Evolutionary conservation across 176 grass and related monocot species (phyloP), one percentile per base, ranked within the genome.

Genomic region (Rhipidocladum racemiflorum): DNA sequence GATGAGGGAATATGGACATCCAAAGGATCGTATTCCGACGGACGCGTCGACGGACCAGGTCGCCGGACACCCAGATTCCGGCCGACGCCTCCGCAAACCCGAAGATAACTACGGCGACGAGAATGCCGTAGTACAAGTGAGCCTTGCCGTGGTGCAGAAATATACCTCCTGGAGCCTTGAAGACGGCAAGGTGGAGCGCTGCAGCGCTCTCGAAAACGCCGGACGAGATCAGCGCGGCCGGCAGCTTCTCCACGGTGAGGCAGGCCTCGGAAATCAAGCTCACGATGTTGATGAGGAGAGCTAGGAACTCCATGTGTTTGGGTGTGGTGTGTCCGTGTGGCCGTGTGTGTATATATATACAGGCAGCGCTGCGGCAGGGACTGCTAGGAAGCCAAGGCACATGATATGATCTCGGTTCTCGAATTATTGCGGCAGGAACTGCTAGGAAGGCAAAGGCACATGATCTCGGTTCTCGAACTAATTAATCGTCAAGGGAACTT

Each of bases 141-240:
- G 34, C 24, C 72, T 32, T 57, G 2, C 61, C 72, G 0, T 64
- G 61, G 28, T 83, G 44, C 17, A 76, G 48, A n/a, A 84, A 84
- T 1, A 84, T 42, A 12, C 44, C 82, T 64, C 29, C n/a, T n/a
- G 0, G 73, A 50, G 82, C 1, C 20, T 77, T 67, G 82, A 84
- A 84, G 20, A 69, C 0, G 63, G 49, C 73, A 14, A 84, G 73
- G 15, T 27, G 30, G 12, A 84, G 39, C 8, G 63, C 73, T 4
- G 36, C 49, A 4, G 18, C 1, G 72, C 82, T 54, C 18, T 76
- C 25, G 3, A 68, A 7, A 12, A 34, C 2, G 24, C 82, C 81
- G 17, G 46, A 5, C 0, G 11, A 2, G 48, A 84, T 76, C 11
- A 76, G 61, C 0, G 44, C 44, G 15, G 9, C 27, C 8, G 44